phyloP scores from a whole-genome alignment of 2,329 filamentous ascomycete species.

The Aureobasidium sp. region DNA sequence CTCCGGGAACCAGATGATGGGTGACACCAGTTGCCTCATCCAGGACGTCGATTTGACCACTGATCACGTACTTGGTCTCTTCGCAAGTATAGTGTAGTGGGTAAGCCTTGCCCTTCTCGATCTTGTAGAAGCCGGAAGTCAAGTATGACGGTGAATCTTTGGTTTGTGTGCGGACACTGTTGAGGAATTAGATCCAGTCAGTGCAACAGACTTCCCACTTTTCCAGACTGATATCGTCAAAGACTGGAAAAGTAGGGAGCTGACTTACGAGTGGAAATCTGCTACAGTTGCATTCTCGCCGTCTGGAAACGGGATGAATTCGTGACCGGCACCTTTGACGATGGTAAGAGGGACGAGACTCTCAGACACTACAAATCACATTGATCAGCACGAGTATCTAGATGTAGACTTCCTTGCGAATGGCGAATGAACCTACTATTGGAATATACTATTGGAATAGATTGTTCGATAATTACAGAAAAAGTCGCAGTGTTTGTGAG shows the following conservation, averaged over 20 bases:
- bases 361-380: background rate
- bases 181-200: background rate
- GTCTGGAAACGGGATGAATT: conserved; percentile 20
- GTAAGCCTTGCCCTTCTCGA: conserved; percentile 19
- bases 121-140: conserved; percentile 23
- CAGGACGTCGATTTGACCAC: conserved; percentile 22
- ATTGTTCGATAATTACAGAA: no score
- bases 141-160: conserved; percentile 18
- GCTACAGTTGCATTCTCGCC: conserved; percentile 20
- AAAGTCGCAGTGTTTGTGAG: no score
- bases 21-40: conserved; percentile 22
- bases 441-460: no score
- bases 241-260: no score
- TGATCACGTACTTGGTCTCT: conserved; percentile 22
- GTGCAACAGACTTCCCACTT: no score
- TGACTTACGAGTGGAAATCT: conserved; percentile 21
- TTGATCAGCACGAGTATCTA: background rate
- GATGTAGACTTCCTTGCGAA: no score
- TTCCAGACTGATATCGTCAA: no score
- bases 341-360: conserved; percentile 21
- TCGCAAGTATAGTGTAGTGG: conserved; percentile 20
- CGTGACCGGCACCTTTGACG: conserved; percentile 21
- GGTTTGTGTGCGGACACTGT: conserved; percentile 20
- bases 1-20: conserved; percentile 21
- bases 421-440: background rate